Evolutionary conservation across 192 early-diverging fungal species (phyloP).

Genomic region (Spizellomyces sp.): DNA sequence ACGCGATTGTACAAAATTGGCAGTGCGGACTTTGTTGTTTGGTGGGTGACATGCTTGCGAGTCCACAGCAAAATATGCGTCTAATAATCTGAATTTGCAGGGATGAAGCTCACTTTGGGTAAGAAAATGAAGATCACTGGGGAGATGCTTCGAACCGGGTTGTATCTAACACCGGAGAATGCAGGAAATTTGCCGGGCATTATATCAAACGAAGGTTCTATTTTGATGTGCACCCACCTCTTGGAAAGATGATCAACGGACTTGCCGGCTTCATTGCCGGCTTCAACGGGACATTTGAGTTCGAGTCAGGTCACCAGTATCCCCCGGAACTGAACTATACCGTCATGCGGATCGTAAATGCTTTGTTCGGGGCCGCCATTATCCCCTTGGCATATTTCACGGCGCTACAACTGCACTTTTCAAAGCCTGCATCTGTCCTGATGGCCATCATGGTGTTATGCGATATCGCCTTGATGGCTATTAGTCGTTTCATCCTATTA

Average conservation of each 20-base stretch:
- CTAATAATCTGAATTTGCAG: conserved; percentile 16
- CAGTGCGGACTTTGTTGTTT: conserved; percentile 52
- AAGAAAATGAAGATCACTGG: not conserved
- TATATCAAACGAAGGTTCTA: conserved; percentile 95
- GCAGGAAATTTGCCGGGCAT: conserved; percentile 83
- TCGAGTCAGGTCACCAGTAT: conserved; percentile 78
- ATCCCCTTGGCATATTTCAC: conserved; percentile 92
- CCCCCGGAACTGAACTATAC: conserved; percentile 80
- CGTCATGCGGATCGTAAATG: conserved; percentile 89
- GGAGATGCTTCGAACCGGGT: not conserved
- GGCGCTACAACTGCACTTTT: conserved; percentile 71
- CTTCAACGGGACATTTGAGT: conserved; percentile 85
- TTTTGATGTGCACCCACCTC: conserved; percentile 97
- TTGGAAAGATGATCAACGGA: conserved; percentile 95
- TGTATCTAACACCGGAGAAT: not conserved
- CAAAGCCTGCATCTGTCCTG: conserved; percentile 65
- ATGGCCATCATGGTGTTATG: conserved; percentile 80
- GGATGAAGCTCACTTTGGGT: conserved; percentile 70
- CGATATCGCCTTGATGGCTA: conserved; percentile 74
- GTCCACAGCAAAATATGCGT: too few relatives aligned
- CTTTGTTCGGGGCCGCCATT: conserved; percentile 83
- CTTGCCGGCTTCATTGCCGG: conserved; percentile 80
- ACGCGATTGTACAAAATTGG: conserved; percentile 56
- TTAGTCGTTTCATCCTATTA: conserved; percentile 90
- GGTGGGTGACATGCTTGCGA: conserved; percentile 25